Evolutionary conservation across 352 stramenopile genomes (phyloP), one percentile per base, ranked within the genome.

Genomic region (Pythium phragmitis): DNA sequence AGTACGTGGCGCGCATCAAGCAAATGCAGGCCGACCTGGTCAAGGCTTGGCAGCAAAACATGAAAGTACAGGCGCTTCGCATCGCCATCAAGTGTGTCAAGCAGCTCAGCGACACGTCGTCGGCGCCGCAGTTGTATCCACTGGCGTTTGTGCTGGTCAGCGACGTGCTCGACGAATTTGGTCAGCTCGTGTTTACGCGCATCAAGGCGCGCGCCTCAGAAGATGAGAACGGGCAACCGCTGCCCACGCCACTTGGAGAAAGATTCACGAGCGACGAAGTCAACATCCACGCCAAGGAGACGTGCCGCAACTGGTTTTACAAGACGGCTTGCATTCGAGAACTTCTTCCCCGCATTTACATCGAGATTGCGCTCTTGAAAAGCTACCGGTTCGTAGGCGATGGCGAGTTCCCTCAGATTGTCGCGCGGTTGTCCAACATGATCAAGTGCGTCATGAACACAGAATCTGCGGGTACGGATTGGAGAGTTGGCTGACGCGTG

Each of bases 281-380:
- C 12, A 90, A 91, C 53, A 76, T 92, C 14, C 85, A 95, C 57
- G 91, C 92, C 0, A 94, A 89, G 14, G 92, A 97, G 69, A 98
- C 87, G 23, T 96, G 87, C 23, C 87, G 90, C 14, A 98, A 98
- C 68, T 98, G 92, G 92, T 97, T 98, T 57, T 97, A 97, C 83
- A 98, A 98, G 74, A 96, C 88, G 0, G 88, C 89, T 16, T 97
- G 89, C 65, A 97, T 98, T 58, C 85, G 91, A 47, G 91, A 97
- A 59, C 80, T 98, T 21, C 69, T 97, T 37, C 92, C 92, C 12
- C 81, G 92, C 42, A 94, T 98, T 46, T 95, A 93, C 65, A 92
- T 92, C 36, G 92, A 98, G 62, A 83, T 96, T 19, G 88, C 89
- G 42, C 67, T 98, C 39, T 67, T 97, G 1, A 77, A 81, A 33